A percentile compares a stretch with the other conserved stretches of the same genome.
Evolutionary conservation across 2,329 filamentous ascomycete genomes (phyloP).

Genomic region (Aspergillus alliaceus): DNA sequence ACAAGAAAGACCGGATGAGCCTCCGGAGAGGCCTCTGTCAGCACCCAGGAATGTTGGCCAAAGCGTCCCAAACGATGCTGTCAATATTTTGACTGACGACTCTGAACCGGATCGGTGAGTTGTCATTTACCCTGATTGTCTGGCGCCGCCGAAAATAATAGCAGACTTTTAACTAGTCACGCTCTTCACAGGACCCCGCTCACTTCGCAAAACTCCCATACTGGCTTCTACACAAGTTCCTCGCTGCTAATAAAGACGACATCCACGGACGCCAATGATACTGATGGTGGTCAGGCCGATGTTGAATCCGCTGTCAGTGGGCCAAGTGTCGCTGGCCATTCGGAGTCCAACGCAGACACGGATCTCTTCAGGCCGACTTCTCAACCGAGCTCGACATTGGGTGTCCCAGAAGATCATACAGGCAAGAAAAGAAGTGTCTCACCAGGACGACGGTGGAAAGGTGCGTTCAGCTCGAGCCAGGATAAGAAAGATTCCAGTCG

Average conservation of each 20-base stretch:
- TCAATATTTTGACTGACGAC: constrained; percentile 35
- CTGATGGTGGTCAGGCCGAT: constrained; percentile 28
- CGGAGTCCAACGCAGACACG: constrained; percentile 47
- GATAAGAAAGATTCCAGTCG: constrained; percentile 55
- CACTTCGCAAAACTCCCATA: constrained; percentile 63
- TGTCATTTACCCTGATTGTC: not conserved
- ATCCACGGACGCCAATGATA: constrained; percentile 44
- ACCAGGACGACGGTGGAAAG: constrained; percentile 69
- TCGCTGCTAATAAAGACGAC: constrained; percentile 65
- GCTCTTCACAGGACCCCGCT: constrained; percentile 41
- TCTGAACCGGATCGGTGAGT: constrained; percentile 44
- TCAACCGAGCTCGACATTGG: constrained; percentile 29
- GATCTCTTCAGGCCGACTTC: constrained; percentile 25
- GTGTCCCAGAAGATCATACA: constrained; percentile 33
- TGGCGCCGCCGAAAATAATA: not conserved
- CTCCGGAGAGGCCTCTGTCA: constrained; percentile 25
- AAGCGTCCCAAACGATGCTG: constrained; percentile 20
- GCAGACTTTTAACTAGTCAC: constrained; percentile 21
- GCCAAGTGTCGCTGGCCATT: constrained; percentile 19
- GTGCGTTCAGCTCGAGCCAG: constrained; percentile 60
- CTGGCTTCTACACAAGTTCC: constrained; percentile 67
- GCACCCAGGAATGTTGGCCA: constrained; percentile 22
- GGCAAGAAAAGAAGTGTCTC: constrained; percentile 63
- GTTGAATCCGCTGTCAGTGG: constrained; percentile 29
- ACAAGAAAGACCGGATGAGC: constrained; percentile 22